Base-by-base conservation (phyloP, 495 filamentous ascomycete species). In the Aspergillus bridgeri region DNA sequence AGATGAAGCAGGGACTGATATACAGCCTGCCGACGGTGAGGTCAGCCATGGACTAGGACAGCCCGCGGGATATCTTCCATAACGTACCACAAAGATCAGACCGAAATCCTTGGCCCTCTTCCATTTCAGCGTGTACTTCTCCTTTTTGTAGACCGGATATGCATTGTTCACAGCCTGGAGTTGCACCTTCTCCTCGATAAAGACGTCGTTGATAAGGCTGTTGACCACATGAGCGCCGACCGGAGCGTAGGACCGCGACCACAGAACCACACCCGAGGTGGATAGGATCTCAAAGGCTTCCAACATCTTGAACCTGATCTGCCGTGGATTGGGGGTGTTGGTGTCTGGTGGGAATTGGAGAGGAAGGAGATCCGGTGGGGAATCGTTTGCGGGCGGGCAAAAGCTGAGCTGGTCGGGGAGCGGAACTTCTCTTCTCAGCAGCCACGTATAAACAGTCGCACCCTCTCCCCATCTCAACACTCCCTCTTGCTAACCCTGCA, bases 51-150 rank as follows among this genome's bases (percentile, higher is more conserved):
- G 33, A 1, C 17, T 38, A 53, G 54, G 51, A 61, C 51, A 53
- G 44, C 23, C 20, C 13, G 48, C 9, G 19, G 43, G 20, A 47
- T 44, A 22, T 9, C n/a, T 60, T 44, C 19, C 19, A 61, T 49
- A 25, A 61, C 89, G 54, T 76, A 98, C 94, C 70, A 98, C 92
- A 70, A 98, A 98, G 53, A 98, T 97, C 50, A 98, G 70, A 42
- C 91, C 90, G 53, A 98, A 75, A 60, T 98, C 94, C 76, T 96
- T 98, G 9, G 84, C 86, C 43, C 86, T 86, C 25, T 89, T 90
- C 92, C 93, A 98, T 69, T 95, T 94, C 65, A 98, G 72, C 0
- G 92, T 98, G 71, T 98, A 95, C 62, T 93, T 90, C 65, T 98
- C 94, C 65, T 90, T 87, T 74, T 86, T 93, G 76, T 91, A 97